These are phyloP conservation scores for Trametes pubescens DNA, from an alignment of 1,284 basidiomycete species.

Conservation along the genomic window DNA sequence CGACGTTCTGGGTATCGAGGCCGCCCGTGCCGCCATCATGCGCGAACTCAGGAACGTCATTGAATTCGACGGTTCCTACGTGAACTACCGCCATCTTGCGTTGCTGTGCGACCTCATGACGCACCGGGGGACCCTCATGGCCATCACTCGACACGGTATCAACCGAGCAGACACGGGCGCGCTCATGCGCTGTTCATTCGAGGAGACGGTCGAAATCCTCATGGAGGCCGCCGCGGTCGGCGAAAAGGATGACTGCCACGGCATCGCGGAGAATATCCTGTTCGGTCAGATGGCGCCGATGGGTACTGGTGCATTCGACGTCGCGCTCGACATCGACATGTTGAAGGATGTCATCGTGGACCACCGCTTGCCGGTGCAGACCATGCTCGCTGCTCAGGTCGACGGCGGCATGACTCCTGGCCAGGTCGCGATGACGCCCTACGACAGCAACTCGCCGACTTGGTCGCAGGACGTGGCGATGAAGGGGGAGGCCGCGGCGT, in stretches of 20 bases:
- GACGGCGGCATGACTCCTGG: constrained; percentile 94
- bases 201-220: constrained; percentile 99
- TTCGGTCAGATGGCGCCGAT: constrained; percentile 99
- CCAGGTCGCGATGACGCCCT: constrained; percentile 92
- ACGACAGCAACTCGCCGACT: constrained; percentile 89
- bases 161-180: constrained; percentile 98
- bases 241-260: constrained; percentile 98
- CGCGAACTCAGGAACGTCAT: constrained; percentile 94
- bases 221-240: constrained; percentile 99
- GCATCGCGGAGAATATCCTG: constrained; percentile 98
- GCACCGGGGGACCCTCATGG: constrained; percentile 95
- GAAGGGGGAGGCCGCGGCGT: constrained; percentile 87
- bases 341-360: constrained; percentile 99
- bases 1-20: constrained; percentile 98
- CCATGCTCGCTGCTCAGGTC: constrained; percentile 80
- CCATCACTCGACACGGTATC: constrained; percentile 99
- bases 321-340: constrained; percentile 97
- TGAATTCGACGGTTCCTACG: constrained; percentile 99
- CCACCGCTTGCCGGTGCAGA: constrained; percentile 90
- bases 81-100: constrained; percentile 98
- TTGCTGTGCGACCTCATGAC: constrained; percentile 99
- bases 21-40: constrained; percentile 92
- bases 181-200: constrained; percentile 98
- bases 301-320: constrained; percentile 96
- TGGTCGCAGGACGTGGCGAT: constrained; percentile 75